phyloP scores from a whole-genome alignment of 2,329 filamentous ascomycete species.

The Trichophaea hybrida region DNA sequence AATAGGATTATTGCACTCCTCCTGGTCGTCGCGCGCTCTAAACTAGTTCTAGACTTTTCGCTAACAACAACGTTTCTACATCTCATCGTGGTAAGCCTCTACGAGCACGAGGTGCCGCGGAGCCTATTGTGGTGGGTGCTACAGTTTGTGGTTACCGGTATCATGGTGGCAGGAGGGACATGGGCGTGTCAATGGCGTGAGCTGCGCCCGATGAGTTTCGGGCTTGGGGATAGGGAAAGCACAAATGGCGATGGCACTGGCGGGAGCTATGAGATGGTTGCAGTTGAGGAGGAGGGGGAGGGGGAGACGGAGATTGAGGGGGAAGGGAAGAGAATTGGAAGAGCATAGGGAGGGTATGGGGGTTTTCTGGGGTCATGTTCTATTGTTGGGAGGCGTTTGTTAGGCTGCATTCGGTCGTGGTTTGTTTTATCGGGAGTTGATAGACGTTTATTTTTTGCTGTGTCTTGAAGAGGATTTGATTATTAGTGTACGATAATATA shows the following conservation, averaged over 20 bases:
- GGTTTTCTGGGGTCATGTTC: neutral
- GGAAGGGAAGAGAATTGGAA: neutral
- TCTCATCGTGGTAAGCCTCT: slow-evolving; percentile 61
- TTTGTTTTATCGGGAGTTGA: too few species aligned
- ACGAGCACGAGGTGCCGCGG: slow-evolving; percentile 59
- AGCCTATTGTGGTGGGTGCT: slow-evolving; percentile 78
- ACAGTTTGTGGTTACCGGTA: slow-evolving; percentile 43
- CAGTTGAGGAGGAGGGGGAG: slow-evolving; percentile 22
- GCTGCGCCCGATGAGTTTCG: slow-evolving; percentile 70
- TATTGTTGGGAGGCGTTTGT: too few species aligned
- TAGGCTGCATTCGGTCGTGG: too few species aligned
- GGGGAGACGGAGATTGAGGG: slow-evolving; percentile 20
- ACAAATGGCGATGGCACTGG: slow-evolving; percentile 33
- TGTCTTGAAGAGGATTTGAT: too few species aligned
- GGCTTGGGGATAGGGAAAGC: slow-evolving; percentile 36
- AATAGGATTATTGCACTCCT: slow-evolving; percentile 68
- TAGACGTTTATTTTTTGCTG: too few species aligned
- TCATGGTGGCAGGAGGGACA: slow-evolving; percentile 60
- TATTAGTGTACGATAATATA: too few species aligned
- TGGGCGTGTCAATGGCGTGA: slow-evolving; percentile 90
- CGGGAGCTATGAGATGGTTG: slow-evolving; percentile 9
- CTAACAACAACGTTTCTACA: slow-evolving; percentile 77
- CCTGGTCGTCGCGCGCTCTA: slow-evolving; percentile 70
- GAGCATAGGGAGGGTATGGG: neutral
- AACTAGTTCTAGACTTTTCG: slow-evolving; percentile 89